Evolutionary conservation across 805 yeast genomes (phyloP), one percentile per base, ranked within the genome.

Genomic region (Ogataea philodendri): DNA sequence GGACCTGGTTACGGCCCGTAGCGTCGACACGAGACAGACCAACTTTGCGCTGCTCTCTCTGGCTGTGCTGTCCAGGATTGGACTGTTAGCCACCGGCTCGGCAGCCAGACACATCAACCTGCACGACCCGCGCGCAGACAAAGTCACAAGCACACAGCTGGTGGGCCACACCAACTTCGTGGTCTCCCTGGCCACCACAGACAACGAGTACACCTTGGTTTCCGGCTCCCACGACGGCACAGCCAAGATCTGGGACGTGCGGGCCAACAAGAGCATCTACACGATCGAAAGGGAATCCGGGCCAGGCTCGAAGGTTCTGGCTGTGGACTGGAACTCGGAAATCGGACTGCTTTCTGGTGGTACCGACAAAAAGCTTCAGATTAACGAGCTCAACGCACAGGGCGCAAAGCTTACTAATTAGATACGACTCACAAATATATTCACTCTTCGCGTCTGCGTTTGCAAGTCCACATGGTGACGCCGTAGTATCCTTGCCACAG

Each of bases 211-310:
- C 62, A 78, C 86, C 80, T 72, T 93, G 51, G 77, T 85, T 14
- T 85, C 96, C 4, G 95, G 83, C 9, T 86, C 96, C n/a, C 96
- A 89, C 58, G 98, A 93, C 61, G 96, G 97, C 16, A 85, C 95
- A 1, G 90, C 83, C 27, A 81, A 88, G 54, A 83, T 93, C 14
- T 93, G 98, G 98, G 98, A 90, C 60, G 74, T 90, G 7, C 78
- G 98, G 55, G 83, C 96, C 4, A 83, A 80, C 45, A 75, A 79
- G 51, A 72, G 93, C 9, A 67, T 93, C 66, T 87, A 84, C 60
- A 84, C 94, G 5, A 77, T 93, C 31, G 74, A 83, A 10, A 77
- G 97, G 60, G 83, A 86, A 53, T 69, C 74, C 11, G 67, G 65
- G 45, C 63, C 69, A 22, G 66, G 72, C 35, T 67, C 72, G 31